Evolutionary conservation across 2,329 filamentous ascomycete species (phyloP).

Genomic region (Monilinia polystroma): DNA sequence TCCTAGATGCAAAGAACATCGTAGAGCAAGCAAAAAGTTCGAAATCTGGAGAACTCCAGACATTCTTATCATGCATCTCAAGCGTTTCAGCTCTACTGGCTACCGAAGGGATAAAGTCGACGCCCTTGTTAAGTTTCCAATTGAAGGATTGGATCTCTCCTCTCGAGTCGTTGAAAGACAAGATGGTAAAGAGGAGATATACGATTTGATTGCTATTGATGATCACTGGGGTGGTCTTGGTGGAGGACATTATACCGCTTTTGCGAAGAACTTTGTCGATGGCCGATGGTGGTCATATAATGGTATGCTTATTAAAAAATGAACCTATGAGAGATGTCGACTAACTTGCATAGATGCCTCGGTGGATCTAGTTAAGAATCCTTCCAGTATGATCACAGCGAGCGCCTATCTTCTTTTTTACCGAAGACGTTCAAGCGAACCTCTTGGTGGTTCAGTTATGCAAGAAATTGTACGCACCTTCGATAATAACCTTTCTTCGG

Average conservation of each 20-base stretch:
- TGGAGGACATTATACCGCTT: conserved; percentile 94
- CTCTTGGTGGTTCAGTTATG: conserved; percentile 77
- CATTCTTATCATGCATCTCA: conserved; percentile 91
- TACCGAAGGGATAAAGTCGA: conserved; percentile 89
- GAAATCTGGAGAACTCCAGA: conserved; percentile 97
- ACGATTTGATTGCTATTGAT: conserved; percentile 93
- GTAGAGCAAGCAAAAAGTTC: conserved; percentile 91
- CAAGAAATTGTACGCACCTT: conserved; percentile 67
- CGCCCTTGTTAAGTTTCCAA: conserved; percentile 84
- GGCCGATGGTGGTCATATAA: conserved; percentile 95
- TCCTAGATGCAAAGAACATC: conserved; percentile 89
- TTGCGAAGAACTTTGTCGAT: conserved; percentile 88
- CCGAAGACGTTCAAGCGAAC: conserved; percentile 72
- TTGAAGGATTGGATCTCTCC: conserved; percentile 81
- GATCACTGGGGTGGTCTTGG: conserved; percentile 93
- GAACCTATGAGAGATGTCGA: conserved; percentile 12
- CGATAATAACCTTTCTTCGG: conserved; percentile 49
- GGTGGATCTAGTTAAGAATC: conserved; percentile 61
- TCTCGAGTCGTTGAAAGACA: conserved; percentile 76
- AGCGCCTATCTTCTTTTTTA: conserved; percentile 96
- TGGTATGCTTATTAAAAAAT: conserved; percentile 54
- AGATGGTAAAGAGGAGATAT: conserved; percentile 77
- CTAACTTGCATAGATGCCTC: conserved; percentile 67
- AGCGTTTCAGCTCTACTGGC: conserved; percentile 86
- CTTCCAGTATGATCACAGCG: conserved; percentile 64